Evolutionary conservation across 192 early-diverging fungal genomes (phyloP).

Genomic region (Dimargaris xerosporica): DNA sequence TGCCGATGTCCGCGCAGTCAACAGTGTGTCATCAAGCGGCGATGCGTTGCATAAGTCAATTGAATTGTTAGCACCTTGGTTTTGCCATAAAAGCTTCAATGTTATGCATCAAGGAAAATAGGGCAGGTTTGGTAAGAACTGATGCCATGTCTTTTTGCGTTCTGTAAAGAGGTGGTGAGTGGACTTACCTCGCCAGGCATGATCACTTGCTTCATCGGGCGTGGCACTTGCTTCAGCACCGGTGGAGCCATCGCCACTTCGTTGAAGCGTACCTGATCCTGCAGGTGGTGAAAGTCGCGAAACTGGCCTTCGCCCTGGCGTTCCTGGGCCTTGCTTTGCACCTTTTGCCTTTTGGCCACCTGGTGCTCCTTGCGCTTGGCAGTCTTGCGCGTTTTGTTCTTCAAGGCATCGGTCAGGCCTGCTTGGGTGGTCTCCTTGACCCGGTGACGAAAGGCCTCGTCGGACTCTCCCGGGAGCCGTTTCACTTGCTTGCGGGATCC

Average conservation of each 20-base stretch:
- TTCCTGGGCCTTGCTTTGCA: not conserved
- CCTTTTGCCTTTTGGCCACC: not conserved
- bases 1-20: not conserved
- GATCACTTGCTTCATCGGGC: slow-evolving; percentile 29
- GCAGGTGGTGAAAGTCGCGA: slow-evolving; percentile 31
- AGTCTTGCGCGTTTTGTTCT: not conserved
- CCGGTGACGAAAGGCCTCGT: not conserved
- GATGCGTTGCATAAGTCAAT: slow-evolving; percentile 3
- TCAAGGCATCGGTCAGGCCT: not conserved
- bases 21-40: slow-evolving; percentile 11
- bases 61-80: slow-evolving; percentile 17
- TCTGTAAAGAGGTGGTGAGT: not conserved
- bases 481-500: not conserved
- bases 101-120: not conserved
- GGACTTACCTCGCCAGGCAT: slow-evolving; percentile 25
- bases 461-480: not conserved
- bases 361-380: not conserved
- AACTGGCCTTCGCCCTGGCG: not conserved
- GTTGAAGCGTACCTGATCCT: slow-evolving; percentile 35
- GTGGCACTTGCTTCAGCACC: slow-evolving; percentile 19
- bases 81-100: slow-evolving; percentile 15
- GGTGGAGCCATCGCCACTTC: slow-evolving; percentile 41
- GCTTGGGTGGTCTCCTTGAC: not conserved
- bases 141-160: too few relatives aligned
- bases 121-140: too few relatives aligned